phyloP scores from a whole-genome alignment of 108 stramenopile genomes.

The Discostella stelligeroides region DNA sequence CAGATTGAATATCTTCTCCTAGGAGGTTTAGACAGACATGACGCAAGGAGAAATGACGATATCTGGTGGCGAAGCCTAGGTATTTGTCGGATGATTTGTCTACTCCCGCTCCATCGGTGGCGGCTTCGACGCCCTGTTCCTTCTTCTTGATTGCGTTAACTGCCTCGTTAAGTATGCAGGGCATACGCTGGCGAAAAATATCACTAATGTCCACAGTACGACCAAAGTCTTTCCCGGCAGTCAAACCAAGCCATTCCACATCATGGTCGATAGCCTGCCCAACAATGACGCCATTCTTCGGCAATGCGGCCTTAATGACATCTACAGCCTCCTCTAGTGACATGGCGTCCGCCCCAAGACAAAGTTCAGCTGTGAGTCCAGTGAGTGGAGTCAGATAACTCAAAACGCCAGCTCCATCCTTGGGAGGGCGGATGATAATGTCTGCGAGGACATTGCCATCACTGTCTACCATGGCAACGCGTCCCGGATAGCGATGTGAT shows the following conservation, averaged over 20 bases:
- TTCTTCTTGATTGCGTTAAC: slow-evolving; percentile 33
- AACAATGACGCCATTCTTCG: slow-evolving; percentile 51
- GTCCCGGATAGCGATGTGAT: slow-evolving; percentile 47
- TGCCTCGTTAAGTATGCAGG: slow-evolving; percentile 20
- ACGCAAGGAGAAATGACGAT: slow-evolving; percentile 45
- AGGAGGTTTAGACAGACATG: slow-evolving; percentile 51
- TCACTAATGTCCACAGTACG: slow-evolving; percentile 42
- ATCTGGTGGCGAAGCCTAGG: slow-evolving; percentile 44
- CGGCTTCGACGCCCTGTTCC: slow-evolving; percentile 16
- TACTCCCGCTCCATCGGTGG: background rate
- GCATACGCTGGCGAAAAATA: slow-evolving; percentile 51
- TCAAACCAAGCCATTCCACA: slow-evolving; percentile 53
- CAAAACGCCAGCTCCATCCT: slow-evolving; percentile 37
- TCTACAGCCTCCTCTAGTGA: slow-evolving; percentile 41
- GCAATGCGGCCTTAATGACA: slow-evolving; percentile 30
- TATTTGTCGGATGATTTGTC: slow-evolving; percentile 34
- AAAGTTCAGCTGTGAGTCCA: slow-evolving; percentile 44
- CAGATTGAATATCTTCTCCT: slow-evolving; percentile 61
- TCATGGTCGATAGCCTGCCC: slow-evolving; percentile 60
- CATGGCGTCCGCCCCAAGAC: slow-evolving; percentile 31
- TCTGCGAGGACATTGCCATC: slow-evolving; percentile 45
- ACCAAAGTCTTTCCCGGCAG: slow-evolving; percentile 46
- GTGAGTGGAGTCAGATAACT: slow-evolving; percentile 58
- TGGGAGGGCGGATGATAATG: slow-evolving; percentile 40
- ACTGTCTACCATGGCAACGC: slow-evolving; percentile 54